Evolutionary conservation across 164 flowering plant genomes (phyloP).

Genomic region (Aristolochia contorta): DNA sequence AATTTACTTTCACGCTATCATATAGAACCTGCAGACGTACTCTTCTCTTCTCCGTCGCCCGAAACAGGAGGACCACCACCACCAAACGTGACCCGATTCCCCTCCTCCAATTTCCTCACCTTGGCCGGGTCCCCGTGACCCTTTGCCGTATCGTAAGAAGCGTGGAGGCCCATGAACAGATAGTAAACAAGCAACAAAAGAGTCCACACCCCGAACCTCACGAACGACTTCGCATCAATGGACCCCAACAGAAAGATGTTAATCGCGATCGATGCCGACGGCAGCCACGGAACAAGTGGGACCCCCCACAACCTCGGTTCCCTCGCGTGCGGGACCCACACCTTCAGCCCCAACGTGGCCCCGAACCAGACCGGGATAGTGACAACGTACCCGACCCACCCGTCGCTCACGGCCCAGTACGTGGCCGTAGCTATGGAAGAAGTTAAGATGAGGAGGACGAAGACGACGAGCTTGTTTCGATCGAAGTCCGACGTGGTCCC

Average conservation of each 20-base stretch:
- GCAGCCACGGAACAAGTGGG: slow-evolving; percentile 58
- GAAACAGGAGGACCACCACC: too few species aligned
- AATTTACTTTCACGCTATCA: too few species aligned
- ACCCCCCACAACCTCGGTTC: slow-evolving; percentile 53
- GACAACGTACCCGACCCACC: slow-evolving; percentile 35
- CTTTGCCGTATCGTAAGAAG: slow-evolving; percentile 48
- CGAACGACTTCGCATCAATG: slow-evolving; percentile 34
- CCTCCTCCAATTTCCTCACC: slow-evolving; percentile 4
- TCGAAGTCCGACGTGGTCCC: slow-evolving; percentile 25
- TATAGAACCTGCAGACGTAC: too few species aligned
- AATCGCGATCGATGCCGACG: slow-evolving; percentile 37
- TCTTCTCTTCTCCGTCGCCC: too few species aligned
- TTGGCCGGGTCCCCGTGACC: background rate
- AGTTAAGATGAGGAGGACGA: slow-evolving; percentile 24
- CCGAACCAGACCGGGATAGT: slow-evolving; percentile 35
- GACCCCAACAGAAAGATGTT: slow-evolving; percentile 62
- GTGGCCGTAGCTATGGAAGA: slow-evolving; percentile 31
- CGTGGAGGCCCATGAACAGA: slow-evolving; percentile 44
- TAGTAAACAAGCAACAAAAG: slow-evolving; percentile 35
- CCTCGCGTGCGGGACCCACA: slow-evolving; percentile 32
- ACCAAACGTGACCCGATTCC: background rate
- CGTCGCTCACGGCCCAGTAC: slow-evolving; percentile 24
- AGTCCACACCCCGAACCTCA: slow-evolving; percentile 44
- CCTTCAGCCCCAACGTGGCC: slow-evolving; percentile 26
- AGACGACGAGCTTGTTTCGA: slow-evolving; percentile 29